A percentile compares a stretch with the other conserved stretches of the same genome.
These are phyloP conservation scores for Astathelohania contejeani DNA, from an alignment of 371 early-diverging fungal species.

Conservation along the genomic window DNA sequence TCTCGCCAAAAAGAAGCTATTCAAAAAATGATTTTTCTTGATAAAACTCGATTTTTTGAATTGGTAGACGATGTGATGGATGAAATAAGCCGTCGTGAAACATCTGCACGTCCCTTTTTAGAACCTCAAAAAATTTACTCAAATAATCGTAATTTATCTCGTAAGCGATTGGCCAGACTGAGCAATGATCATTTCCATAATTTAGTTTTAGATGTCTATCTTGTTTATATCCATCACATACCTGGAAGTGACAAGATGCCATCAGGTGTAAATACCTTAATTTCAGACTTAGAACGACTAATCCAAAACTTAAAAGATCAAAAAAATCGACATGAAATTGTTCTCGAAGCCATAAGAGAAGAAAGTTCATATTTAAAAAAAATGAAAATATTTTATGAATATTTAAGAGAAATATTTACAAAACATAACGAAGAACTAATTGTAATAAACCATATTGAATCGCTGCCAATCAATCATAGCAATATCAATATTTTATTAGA, in stretches of 20 bases:
- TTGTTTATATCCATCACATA: conserved; percentile 45
- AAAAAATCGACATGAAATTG: neutral
- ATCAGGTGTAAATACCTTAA: too few species aligned
- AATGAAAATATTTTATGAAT: conserved; percentile 1
- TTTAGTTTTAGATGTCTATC: conserved; percentile 42
- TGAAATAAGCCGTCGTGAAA: conserved; percentile 41
- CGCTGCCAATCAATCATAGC: too few species aligned
- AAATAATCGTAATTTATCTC: conserved; percentile 23
- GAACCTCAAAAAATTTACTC: conserved; percentile 8
- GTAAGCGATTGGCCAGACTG: conserved; percentile 34
- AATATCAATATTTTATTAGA: too few species aligned
- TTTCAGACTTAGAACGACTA: conserved; percentile 23
- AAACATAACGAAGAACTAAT: conserved; percentile 1
- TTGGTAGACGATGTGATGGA: conserved; percentile 47
- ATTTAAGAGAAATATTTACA: neutral
- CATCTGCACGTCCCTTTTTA: neutral
- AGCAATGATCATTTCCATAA: conserved; percentile 43
- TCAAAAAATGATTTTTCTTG: conserved; percentile 39
- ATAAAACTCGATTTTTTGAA: conserved; percentile 40
- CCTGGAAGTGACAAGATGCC: too few species aligned
- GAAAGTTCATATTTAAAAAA: neutral
- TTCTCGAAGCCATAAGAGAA: neutral
- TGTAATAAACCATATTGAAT: neutral
- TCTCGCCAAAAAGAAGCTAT: conserved; percentile 40
- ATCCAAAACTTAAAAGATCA: neutral